Percentiles rank a stretch among this genome's conserved stretches.
Conservation (phyloP, 1,284 basidiomycete genomes). For the Rhodotorula mucilaginosa region DNA sequence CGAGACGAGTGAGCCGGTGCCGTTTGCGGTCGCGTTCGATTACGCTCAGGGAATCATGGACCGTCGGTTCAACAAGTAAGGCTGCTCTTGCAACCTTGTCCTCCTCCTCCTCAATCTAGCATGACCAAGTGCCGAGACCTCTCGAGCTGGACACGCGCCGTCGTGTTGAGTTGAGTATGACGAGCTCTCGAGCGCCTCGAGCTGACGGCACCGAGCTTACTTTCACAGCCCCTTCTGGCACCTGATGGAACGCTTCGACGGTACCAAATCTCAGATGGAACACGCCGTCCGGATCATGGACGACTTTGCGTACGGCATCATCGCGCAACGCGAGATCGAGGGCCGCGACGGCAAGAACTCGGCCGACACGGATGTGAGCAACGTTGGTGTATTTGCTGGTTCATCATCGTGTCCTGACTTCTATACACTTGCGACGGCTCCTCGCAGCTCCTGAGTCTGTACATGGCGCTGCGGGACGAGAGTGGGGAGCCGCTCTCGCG, state of each 20-base stretch:
- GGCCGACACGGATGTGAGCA: constrained; percentile 14
- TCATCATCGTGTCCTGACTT: no score
- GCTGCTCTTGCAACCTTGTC: no score
- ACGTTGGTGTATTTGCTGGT: no score
- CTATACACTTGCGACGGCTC: no score
- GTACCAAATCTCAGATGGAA: constrained; percentile 37
- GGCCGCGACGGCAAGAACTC: constrained; percentile 16
- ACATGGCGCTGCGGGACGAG: constrained; percentile 31
- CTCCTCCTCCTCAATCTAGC: no score
- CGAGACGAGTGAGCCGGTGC: constrained; percentile 42
- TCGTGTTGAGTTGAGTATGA: no score
- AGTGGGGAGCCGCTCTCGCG: constrained; percentile 27
- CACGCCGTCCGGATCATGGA: constrained; percentile 42
- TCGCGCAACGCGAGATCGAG: constrained; percentile 38
- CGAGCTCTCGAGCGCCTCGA: no score
- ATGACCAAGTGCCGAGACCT: no score
- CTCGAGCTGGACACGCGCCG: no score
- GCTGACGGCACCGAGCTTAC: not conserved
- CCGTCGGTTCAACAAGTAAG: constrained; percentile 12
- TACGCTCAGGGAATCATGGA: constrained; percentile 46
- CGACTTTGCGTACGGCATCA: constrained; percentile 44
- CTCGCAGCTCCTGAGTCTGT: constrained; percentile 19
- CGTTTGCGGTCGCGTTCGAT: constrained; percentile 47
- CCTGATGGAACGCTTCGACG: constrained; percentile 41
- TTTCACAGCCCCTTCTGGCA: constrained; percentile 27